Evolutionary conservation across 1,139 yeast genomes (phyloP).

Genomic region (Komagataea norvegica): DNA sequence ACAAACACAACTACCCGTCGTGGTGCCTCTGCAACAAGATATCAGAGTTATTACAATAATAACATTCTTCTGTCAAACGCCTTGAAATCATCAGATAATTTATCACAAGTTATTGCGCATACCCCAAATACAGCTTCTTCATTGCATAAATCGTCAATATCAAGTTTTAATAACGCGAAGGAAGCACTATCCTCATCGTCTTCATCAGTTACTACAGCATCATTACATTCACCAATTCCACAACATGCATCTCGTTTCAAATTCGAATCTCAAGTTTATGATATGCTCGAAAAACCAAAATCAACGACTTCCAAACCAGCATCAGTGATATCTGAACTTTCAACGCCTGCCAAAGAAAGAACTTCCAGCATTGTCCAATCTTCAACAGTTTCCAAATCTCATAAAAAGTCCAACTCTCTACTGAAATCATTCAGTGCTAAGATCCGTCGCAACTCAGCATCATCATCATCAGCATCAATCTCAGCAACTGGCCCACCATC

Average conservation of each 20-base stretch:
- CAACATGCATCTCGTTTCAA: slow-evolving; percentile 28
- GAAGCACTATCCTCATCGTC: slow-evolving; percentile 10
- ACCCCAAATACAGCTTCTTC: slow-evolving; percentile 11
- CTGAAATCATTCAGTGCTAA: slow-evolving; percentile 17
- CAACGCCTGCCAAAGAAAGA: background rate
- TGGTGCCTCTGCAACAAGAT: slow-evolving; percentile 45
- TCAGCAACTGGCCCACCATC: background rate
- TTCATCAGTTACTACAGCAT: slow-evolving; percentile 13
- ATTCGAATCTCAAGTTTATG: slow-evolving; percentile 32
- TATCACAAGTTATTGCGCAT: slow-evolving; percentile 15
- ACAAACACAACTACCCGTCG: slow-evolving; percentile 30
- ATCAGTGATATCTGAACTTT: slow-evolving; percentile 1
- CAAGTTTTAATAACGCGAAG: slow-evolving; percentile 15
- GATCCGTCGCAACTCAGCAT: slow-evolving; percentile 18
- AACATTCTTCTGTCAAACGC: slow-evolving; percentile 44
- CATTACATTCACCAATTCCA: slow-evolving; percentile 12
- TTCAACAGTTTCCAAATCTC: slow-evolving; percentile 9
- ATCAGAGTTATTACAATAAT: slow-evolving; percentile 48
- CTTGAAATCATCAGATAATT: slow-evolving; percentile 42
- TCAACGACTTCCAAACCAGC: slow-evolving; percentile 5
- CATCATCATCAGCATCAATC: slow-evolving; percentile 9
- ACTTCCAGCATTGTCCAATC: slow-evolving; percentile 1
- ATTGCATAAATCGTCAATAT: slow-evolving; percentile 18
- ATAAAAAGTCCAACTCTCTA: slow-evolving; percentile 25
- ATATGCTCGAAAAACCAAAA: slow-evolving; percentile 25